Conservation (phyloP, 2,329 filamentous ascomycete species). For the Orbilia oligospora region DNA sequence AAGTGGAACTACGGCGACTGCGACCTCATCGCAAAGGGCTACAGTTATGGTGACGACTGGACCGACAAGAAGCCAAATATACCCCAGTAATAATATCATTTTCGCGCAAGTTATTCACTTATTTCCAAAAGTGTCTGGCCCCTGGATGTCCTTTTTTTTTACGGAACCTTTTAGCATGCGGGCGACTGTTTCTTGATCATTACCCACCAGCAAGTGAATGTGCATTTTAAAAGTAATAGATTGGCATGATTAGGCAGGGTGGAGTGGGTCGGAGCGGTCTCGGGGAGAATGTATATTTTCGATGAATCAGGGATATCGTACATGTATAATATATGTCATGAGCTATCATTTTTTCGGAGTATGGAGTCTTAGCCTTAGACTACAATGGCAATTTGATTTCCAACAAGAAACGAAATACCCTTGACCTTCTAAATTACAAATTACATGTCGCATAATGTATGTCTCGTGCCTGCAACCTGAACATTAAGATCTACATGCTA, state of each 20-base stretch:
- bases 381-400: background rate
- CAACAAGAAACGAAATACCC: background rate
- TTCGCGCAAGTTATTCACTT: background rate
- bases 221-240: conserved; percentile 10
- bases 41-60: conserved; percentile 31
- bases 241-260: background rate
- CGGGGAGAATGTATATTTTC: conserved; percentile 8
- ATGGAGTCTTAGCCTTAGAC: conserved; percentile 4
- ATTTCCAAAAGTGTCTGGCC: background rate
- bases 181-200: background rate
- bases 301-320: background rate
- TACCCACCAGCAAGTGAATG: background rate
- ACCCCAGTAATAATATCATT: background rate
- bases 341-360: background rate
- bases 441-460: too few relatives aligned
- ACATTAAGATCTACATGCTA: background rate
- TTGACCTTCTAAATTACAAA: too few relatives aligned
- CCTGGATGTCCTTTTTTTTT: background rate
- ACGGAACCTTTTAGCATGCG: background rate
- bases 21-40: conserved; percentile 43
- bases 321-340: conserved; percentile 8
- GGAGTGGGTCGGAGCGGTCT: background rate
- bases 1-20: conserved; percentile 64
- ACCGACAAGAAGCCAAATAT: background rate
- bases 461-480: background rate